Percentiles rank a stretch among this genome's conserved stretches.
phyloP scores from a whole-genome alignment of 108 stramenopile genomes.

The Licmophora abbreviata region DNA sequence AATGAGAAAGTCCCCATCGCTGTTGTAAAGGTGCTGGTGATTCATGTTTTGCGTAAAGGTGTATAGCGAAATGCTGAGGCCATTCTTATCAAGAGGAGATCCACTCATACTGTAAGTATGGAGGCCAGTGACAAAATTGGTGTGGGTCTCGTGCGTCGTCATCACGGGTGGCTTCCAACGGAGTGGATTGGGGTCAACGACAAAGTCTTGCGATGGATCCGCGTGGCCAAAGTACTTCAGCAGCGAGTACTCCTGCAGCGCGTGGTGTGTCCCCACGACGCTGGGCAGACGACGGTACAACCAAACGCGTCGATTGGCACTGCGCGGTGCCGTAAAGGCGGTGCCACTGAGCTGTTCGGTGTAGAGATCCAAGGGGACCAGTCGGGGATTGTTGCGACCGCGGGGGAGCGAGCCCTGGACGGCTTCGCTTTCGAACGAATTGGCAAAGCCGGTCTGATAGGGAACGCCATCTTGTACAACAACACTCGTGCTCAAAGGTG shows the following conservation, averaged over 20 bases:
- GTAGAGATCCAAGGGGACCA: constrained; percentile 70
- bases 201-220: constrained; percentile 32
- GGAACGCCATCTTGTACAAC: constrained; percentile 12
- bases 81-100: constrained; percentile 54
- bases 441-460: constrained; percentile 75
- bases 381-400: constrained; percentile 87
- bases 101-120: constrained; percentile 51
- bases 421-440: constrained; percentile 76
- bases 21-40: constrained; percentile 40
- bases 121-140: constrained; percentile 63
- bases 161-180: constrained; percentile 85
- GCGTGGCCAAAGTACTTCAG: constrained; percentile 26
- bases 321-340: constrained; percentile 84
- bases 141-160: constrained; percentile 17
- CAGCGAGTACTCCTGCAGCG: background rate
- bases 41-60: constrained; percentile 59
- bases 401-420: constrained; percentile 61
- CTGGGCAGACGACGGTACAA: constrained; percentile 74
- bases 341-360: constrained; percentile 91
- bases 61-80: constrained; percentile 79
- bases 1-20: constrained; percentile 91
- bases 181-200: constrained; percentile 67
- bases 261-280: constrained; percentile 29
- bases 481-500: no score
- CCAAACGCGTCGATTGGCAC: constrained; percentile 72